These are phyloP conservation scores for Coemansia asiatica DNA, from an alignment of 192 early-diverging fungal genomes.

Conservation along the genomic window DNA sequence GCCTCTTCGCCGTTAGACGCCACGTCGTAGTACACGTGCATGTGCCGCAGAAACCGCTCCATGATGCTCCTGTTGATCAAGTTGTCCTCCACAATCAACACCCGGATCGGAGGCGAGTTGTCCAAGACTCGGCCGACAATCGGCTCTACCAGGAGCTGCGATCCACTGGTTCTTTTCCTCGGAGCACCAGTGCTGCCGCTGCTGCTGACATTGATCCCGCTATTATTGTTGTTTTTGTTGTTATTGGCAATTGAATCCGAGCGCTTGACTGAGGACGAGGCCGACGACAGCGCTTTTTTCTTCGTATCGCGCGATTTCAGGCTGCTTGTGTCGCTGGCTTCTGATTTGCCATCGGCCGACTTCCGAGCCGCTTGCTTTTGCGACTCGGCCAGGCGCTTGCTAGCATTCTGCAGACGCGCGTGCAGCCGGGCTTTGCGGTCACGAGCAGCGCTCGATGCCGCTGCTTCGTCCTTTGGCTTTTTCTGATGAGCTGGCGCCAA, in stretches of 20 bases:
- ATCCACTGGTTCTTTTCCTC: background rate
- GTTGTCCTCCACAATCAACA: conserved; percentile 83
- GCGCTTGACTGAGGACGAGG: conserved; percentile 1
- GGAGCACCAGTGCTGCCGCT: background rate
- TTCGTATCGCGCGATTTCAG: conserved; percentile 1
- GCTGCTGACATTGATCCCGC: background rate
- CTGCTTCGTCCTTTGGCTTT: conserved; percentile 4
- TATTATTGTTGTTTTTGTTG: background rate
- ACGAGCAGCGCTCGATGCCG: conserved; percentile 5
- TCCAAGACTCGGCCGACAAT: background rate
- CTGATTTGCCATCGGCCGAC: background rate
- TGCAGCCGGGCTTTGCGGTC: conserved; percentile 39
- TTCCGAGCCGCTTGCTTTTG: conserved; percentile 16
- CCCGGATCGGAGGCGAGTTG: conserved; percentile 60
- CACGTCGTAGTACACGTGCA: conserved; percentile 70
- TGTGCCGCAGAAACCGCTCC: conserved; percentile 68
- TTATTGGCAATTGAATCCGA: background rate
- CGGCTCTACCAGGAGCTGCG: background rate
- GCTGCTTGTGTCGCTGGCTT: conserved; percentile 3
- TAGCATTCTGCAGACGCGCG: conserved; percentile 40
- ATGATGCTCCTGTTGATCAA: conserved; percentile 72
- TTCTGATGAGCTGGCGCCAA: background rate
- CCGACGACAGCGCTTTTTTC: conserved; percentile 1
- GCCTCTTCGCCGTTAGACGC: conserved; percentile 82
- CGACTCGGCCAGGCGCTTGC: conserved; percentile 32